Evolutionary conservation across 495 filamentous ascomycete species (phyloP), one percentile per base, ranked within the genome.

Genomic region (Daldinia loculata): DNA sequence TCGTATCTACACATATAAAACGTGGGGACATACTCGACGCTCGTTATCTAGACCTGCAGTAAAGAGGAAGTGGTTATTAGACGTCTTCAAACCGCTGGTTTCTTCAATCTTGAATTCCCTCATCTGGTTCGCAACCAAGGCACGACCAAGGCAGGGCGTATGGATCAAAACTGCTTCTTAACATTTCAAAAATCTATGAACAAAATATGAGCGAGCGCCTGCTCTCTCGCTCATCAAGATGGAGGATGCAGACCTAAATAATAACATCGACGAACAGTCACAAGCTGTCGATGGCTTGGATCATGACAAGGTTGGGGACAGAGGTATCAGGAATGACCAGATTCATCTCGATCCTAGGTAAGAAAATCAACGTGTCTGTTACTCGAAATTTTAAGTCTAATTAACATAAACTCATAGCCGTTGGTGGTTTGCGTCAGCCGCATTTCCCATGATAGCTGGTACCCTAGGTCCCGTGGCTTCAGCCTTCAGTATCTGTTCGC

Each of bases 391-490:
- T 2, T 4, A 8, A 41, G 51, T 15, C 24, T 32, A n/a, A 66
- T 22, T 19, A 4, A 15, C 29, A 41, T 39, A 36, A 30, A 41
- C 50, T 45, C 53, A 29, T 26, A 86, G 89, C 63, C 89, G 89
- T 43, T 97, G 93, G 93, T 97, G 93, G 93, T 90, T 95, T 70
- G 91, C 92, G 8, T 91, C 89, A 22, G 92, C 92, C 0, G 91
- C 88, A 9, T 92, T 93, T 69, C 93, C 93, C 30, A 85, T 96
- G 72, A 82, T 93, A 30, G 92, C 93, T 52, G 93, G 91, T 45
- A 94, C 92, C 0, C 89, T 97, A 60, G 93, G 93, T 0, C 93
- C 93, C 4, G 91, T 95, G 63, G 93, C 93, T 22, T 84, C 81
- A 36, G 89, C 91, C 19, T 93, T 97, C 84, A 92, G 86, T 76